Evolutionary conservation across 2,329 filamentous ascomycete genomes (phyloP).

Genomic region (Colletotrichum aenigma): DNA sequence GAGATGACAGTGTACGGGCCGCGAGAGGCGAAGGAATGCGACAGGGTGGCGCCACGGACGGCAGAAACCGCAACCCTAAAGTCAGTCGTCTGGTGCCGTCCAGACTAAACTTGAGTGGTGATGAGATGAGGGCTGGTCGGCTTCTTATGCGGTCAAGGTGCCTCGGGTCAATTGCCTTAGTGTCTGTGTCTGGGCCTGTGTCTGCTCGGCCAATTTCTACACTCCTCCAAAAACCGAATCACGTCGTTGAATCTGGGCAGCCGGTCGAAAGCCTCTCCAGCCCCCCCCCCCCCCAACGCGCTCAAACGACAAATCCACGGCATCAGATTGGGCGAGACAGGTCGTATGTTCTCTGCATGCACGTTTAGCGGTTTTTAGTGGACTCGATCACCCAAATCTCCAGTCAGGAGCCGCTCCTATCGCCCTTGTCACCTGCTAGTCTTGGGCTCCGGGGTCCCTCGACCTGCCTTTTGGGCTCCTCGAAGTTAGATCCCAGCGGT

Average conservation of each 20-base stretch:
- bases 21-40: background rate
- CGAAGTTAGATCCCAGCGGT: background rate
- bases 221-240: background rate
- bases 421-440: background rate
- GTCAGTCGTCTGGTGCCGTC: background rate
- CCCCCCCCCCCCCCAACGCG: constrained; percentile 1
- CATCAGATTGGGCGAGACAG: constrained; percentile 1
- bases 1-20: background rate
- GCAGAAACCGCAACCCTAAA: constrained; percentile 7
- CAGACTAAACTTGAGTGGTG: background rate
- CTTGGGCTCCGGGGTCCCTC: background rate
- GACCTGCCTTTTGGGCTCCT: background rate
- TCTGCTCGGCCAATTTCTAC: background rate
- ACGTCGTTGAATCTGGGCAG: background rate
- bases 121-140: background rate
- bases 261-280: background rate
- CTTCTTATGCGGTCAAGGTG: background rate
- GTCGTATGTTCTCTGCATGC: constrained; percentile 16
- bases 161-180: background rate
- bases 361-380: constrained; percentile 16
- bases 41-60: constrained; percentile 3
- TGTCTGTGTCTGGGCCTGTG: background rate
- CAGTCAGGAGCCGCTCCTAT: constrained; percentile 13
- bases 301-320: constrained; percentile 17
- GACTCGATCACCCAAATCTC: constrained; percentile 6